These are phyloP conservation scores for Garcia nutans DNA, from an alignment of 345 rosid species.

Conservation along the genomic window DNA sequence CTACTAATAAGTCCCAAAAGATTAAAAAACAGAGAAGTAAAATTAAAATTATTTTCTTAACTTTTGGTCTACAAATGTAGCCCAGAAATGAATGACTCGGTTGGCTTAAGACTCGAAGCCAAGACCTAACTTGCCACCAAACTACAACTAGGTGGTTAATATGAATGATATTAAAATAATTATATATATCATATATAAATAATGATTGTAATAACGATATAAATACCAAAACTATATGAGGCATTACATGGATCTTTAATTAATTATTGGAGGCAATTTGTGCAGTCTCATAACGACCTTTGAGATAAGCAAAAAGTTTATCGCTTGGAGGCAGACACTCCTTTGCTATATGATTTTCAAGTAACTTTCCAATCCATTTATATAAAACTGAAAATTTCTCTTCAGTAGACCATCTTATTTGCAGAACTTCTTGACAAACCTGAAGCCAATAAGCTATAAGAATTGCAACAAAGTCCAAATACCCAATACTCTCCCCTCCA, in stretches of 20 bases:
- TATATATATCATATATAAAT: too few relatives aligned
- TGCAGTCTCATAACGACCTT: neutral
- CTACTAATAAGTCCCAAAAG: too few relatives aligned
- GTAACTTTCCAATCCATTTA: neutral
- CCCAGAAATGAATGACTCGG: slow-evolving; percentile 6
- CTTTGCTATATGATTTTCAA: neutral
- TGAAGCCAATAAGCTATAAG: neutral
- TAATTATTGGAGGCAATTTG: neutral
- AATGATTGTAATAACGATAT: too few relatives aligned
- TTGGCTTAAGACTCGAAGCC: too few relatives aligned
- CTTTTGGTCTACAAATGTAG: too few relatives aligned
- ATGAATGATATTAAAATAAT: too few relatives aligned
- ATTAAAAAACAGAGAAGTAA: too few relatives aligned
- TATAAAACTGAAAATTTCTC: neutral
- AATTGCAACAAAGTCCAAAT: neutral
- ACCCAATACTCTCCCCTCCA: neutral
- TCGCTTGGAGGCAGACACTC: neutral
- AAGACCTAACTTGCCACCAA: too few relatives aligned
- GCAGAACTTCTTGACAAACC: neutral
- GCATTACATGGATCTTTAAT: too few relatives aligned
- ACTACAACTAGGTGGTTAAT: too few relatives aligned
- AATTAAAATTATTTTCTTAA: too few relatives aligned
- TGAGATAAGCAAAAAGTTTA: neutral
- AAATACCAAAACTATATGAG: too few relatives aligned
- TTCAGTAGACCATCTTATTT: neutral